Percentiles rank a stretch among this genome's conserved stretches.
Conservation (phyloP, 805 yeast species). For the Candida pini region DNA sequence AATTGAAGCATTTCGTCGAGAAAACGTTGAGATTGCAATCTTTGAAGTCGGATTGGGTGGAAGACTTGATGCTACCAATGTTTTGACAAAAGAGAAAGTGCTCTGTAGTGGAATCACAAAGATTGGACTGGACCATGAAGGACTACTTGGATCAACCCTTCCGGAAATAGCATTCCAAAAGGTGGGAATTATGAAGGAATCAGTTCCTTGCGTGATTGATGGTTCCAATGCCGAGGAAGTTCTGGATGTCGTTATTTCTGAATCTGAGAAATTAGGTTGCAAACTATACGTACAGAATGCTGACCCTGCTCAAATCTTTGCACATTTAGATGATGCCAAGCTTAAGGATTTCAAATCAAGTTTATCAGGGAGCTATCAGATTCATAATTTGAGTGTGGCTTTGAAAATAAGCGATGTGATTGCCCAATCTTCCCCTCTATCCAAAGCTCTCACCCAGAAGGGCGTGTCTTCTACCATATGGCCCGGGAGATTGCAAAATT, state of each 20-base stretch:
- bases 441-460: conserved; percentile 26
- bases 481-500: conserved; percentile 82
- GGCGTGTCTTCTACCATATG: conserved; percentile 60
- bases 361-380: conserved; percentile 68
- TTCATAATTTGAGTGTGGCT: conserved; percentile 64
- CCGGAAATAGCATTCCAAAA: conserved; percentile 68
- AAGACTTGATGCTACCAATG: conserved; percentile 81
- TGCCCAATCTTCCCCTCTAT: conserved; percentile 18
- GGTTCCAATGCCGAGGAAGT: conserved; percentile 54
- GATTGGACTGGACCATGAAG: conserved; percentile 82
- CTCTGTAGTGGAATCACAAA: conserved; percentile 72
- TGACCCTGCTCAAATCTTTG: conserved; percentile 3
- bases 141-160: conserved; percentile 63
- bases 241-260: conserved; percentile 36
- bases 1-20: conserved; percentile 59
- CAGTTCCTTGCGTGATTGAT: conserved; percentile 65
- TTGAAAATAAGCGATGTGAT: conserved; percentile 44
- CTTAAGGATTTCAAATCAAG: conserved; percentile 37
- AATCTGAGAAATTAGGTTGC: conserved; percentile 31
- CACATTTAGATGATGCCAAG: conserved; percentile 3
- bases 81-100: conserved; percentile 39
- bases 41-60: conserved; percentile 98
- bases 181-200: conserved; percentile 74
- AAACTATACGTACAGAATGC: conserved; percentile 15
- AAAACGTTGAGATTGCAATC: conserved; percentile 65